Evolutionary conservation across 345 rosid genomes (phyloP), one percentile per base, ranked within the genome.

Genomic region (Aquilaria yunnanensis): DNA sequence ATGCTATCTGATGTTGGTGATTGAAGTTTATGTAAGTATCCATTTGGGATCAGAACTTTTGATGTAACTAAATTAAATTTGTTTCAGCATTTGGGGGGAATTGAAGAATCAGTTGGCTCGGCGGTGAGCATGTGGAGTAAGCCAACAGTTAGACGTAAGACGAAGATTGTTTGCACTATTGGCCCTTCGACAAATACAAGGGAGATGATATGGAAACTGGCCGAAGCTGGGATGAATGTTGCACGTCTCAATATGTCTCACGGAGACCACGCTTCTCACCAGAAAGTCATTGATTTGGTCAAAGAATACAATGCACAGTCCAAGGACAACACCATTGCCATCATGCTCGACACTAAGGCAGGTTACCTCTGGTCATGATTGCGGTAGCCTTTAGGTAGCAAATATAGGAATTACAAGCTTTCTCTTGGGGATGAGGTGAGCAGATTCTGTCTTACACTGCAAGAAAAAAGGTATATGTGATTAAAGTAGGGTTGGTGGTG

Each of bases 121-220:
- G 77, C 96, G 1, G 77, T 79, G 54, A 84, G 85, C 23, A 73
- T 90, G 88, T 94, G 99, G 97, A 77, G 93, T 43, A 88, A 78
- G 67, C 99, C 97, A 34, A 71, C 72, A 4, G 97, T 81, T 41
- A 82, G 87, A 51, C 78, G 97, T 60, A 94, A 94, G 84, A 94
- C 99, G 6, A 94, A 94, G 85, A 94, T 94, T 50, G 99, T 94
- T 14, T 88, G 99, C 77, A 94, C 99, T 0, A 85, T 94, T 63
- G 99, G 99, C 57, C 99, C 97, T 48, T 94, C 97, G 4, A 86
- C 99, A 52, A 74, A 88, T 74, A 90, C 97, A 3, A 67, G 78
- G 62, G 99, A 94, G 77, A 94, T 94, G 99, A 88, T 94, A 74
- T 91, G 99, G 99, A 90, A 88, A 75, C 74, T 94, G 67, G 99